Evolutionary conservation across 225 moss, liverwort and hornwort species (phyloP), one percentile per base, ranked within the genome.

Genomic region (Straminergon stramineum): DNA sequence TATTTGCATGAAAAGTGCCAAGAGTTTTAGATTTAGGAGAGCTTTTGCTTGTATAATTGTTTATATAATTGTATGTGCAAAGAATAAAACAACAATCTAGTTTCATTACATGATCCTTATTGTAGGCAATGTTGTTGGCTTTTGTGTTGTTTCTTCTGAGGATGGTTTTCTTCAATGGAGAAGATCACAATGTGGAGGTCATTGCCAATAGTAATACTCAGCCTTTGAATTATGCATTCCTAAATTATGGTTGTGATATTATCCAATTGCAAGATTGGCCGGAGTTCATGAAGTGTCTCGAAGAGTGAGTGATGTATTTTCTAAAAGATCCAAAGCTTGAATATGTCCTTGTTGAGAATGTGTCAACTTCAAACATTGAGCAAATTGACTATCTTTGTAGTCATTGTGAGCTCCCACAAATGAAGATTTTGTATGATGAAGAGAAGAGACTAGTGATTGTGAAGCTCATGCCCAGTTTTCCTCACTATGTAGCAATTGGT

Each of bases 131-230:
- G 10, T 2, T 7, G 15, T 17, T 17, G 24, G 23, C 4, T 58
- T n/a, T 79, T 58, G 5, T 39, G 5, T 58, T 58, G 16, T 35
- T 17, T 26, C 15, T 37, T 22, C 1, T 5, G 0, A 58, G 6
- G 27, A 80, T 80, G 27, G 11, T 17, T 10, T 45, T 17, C 51
- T 75, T 51, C 51, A 48, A 27, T 60, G 28, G 39, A 80, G 60
- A 60, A 4, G 10, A 60, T 39, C n/a, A 5, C 3, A 39, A 6
- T 28, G 28, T 24, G 1, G 39, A 80, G 27, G 27, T 58, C 23
- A 17, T 0, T 58, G 1, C 26, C 2, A 56, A 7, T 0, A 27
- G 0, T 2, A 3, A 6, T 39, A 39, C 27, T 27, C 27, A 2
- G 7, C 15, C 13, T 80, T 26, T 58, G 24, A 58, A 26, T 39